Evolutionary conservation across 2,329 filamentous ascomycete genomes (phyloP), one percentile per base, ranked within the genome.

Genomic region (Lasiodiplodia gonubiensis): DNA sequence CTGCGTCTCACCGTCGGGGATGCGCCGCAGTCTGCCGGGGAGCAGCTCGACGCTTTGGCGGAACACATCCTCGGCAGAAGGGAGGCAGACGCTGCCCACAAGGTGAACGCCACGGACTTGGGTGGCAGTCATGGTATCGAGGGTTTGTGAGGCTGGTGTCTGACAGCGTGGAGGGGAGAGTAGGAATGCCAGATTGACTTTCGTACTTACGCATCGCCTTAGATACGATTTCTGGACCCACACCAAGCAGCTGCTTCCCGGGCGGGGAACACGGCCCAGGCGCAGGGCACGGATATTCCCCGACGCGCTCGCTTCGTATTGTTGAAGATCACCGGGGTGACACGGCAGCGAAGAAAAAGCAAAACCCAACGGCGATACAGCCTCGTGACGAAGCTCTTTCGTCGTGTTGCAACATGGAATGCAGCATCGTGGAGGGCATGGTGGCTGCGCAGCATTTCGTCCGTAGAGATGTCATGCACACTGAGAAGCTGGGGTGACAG

Each of bases 1-100:
- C 33, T 66, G 70, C 2, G 67, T 60, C 55, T 73, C 71, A 4
- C 71, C 71, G 65, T 73, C 71, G 21, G 71, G 71, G 12, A 73
- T 60, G 23, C 69, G 64, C 14, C 68, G 68, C 14, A 73, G 66
- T 11, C 68, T 68, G 37, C 48, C 52, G 27, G 69, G 68, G 5
- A 73, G 66, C 11, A 57, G 49, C 2, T 64, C 23, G 10, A 51
- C 39, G 4, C 64, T 35, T 25, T 59, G 51, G 25, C 55, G 25
- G 64, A 73, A 71, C 18, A 69, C 69, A 2, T 61, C 60, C 16
- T 65, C 35, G 2, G 68, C 52, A 33, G 59, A 54, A 5, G 68
- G 51, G 11, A 70, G 51, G 53, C 65, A 68, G 21, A 72, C 63
- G 48, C 70, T 70, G 30, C 70, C 71, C 16, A 71, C 67, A 5